Evolutionary conservation across 1,284 basidiomycete genomes (phyloP).

Genomic region (Testicularia cyperi): DNA sequence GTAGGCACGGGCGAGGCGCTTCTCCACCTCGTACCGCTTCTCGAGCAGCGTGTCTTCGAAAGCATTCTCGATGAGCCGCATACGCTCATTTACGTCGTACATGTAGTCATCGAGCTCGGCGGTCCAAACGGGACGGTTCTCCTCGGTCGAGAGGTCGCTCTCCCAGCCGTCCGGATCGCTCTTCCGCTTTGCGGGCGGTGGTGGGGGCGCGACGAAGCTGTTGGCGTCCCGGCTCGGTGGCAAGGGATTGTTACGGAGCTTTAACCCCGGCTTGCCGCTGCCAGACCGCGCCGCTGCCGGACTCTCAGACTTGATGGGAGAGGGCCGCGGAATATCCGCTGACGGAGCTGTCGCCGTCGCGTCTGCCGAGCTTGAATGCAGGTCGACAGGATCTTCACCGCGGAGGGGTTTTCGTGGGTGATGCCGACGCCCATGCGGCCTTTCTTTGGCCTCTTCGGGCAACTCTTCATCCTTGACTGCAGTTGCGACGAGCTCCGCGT

Average conservation of each 20-base stretch:
- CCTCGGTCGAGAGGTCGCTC: slow-evolving; percentile 53
- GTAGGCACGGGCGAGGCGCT: slow-evolving; percentile 44
- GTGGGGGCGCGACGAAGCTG: slow-evolving; percentile 35
- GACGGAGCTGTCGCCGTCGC: too few relatives aligned
- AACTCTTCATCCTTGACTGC: too few relatives aligned
- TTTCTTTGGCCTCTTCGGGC: too few relatives aligned
- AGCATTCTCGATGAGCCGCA: slow-evolving; percentile 38
- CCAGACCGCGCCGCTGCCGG: slow-evolving; percentile 5
- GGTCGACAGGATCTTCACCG: too few relatives aligned
- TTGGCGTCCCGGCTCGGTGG: slow-evolving; percentile 30
- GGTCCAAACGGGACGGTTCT: slow-evolving; percentile 47
- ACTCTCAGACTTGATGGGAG: not conserved
- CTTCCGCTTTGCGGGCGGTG: slow-evolving; percentile 33
- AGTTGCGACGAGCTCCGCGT: too few relatives aligned
- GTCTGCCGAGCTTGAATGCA: slow-evolving; percentile 19
- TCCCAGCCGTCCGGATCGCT: slow-evolving; percentile 49
- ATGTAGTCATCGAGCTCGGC: slow-evolving; percentile 47
- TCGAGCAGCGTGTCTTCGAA: slow-evolving; percentile 20
- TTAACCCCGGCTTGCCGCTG: slow-evolving; percentile 23
- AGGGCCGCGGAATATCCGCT: too few relatives aligned
- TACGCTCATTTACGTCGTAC: slow-evolving; percentile 32
- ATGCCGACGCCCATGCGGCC: too few relatives aligned
- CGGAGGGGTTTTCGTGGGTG: too few relatives aligned
- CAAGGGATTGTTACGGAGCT: slow-evolving; percentile 42
- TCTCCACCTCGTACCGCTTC: slow-evolving; percentile 34